Evolutionary conservation across 345 rosid genomes (phyloP).

Genomic region (Toxicodendron radicans): DNA sequence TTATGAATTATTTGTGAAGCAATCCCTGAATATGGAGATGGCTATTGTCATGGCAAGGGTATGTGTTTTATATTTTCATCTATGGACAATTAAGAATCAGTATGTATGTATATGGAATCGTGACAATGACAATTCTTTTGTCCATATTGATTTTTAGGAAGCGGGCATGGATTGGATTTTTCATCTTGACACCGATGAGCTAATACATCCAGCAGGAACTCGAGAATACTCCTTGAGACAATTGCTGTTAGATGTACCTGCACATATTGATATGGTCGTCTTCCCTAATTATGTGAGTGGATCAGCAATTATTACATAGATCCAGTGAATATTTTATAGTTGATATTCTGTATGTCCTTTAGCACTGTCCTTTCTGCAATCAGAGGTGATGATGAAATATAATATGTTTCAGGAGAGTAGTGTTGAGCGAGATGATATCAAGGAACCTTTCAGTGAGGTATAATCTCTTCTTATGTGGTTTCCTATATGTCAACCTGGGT

Average conservation of each 20-base stretch:
- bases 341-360: background rate
- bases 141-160: slow-evolving; percentile 45
- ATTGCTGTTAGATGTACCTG: slow-evolving; percentile 64
- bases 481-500: slow-evolving; percentile 1
- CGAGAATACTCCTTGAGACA: slow-evolving; percentile 79
- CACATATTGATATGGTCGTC: slow-evolving; percentile 68
- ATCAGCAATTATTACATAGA: slow-evolving; percentile 1
- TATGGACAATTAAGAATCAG: background rate
- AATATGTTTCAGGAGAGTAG: slow-evolving; percentile 77
- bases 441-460: slow-evolving; percentile 95
- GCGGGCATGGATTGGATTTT: slow-evolving; percentile 87
- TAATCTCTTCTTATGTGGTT: slow-evolving; percentile 1
- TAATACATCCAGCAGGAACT: slow-evolving; percentile 78
- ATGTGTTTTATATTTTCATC: slow-evolving; percentile 32
- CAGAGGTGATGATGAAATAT: slow-evolving; percentile 18
- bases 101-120: background rate
- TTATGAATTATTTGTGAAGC: slow-evolving; percentile 94
- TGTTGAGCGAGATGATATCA: slow-evolving; percentile 81
- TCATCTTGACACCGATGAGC: slow-evolving; percentile 95
- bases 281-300: slow-evolving; percentile 93
- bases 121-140: slow-evolving; percentile 14
- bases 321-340: background rate
- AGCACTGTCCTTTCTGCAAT: slow-evolving; percentile 5
- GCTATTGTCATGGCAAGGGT: slow-evolving; percentile 95
- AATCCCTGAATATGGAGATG: slow-evolving; percentile 98